Conservation (phyloP, 2,329 filamentous ascomycete species). For the Ploettnerulaceae sp. region DNA sequence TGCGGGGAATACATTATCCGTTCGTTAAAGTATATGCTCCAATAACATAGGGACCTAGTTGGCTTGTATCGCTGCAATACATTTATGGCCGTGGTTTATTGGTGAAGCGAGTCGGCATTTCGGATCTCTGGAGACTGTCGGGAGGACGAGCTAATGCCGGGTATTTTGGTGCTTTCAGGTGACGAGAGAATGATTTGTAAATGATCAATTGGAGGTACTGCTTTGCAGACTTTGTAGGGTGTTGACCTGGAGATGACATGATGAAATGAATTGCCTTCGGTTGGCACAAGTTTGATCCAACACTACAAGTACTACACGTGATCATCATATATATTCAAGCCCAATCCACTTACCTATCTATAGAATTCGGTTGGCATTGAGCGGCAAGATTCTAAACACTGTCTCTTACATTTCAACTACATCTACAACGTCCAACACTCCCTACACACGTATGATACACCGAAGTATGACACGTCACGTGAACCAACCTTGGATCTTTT, state of each 20-base stretch:
- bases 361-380: no score
- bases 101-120: not conserved
- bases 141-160: slow-evolving; percentile 2
- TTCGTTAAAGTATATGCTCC: not conserved
- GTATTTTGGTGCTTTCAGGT: not conserved
- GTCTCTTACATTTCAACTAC: no score
- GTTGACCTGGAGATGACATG: no score
- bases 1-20: not conserved
- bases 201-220: no score
- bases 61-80: not conserved
- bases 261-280: no score
- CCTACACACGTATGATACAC: not conserved
- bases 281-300: no score
- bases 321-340: no score
- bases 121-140: not conserved
- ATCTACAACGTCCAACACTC: not conserved
- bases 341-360: no score
- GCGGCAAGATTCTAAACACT: not conserved
- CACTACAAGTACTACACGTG: no score
- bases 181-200: no score
- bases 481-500: slow-evolving; percentile 21
- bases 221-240: no score
- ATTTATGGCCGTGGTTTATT: not conserved
- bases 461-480: slow-evolving; percentile 8
- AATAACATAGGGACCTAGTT: not conserved